Evolutionary conservation across 2,329 filamentous ascomycete species (phyloP).

Genomic region (Botrytis byssoidea): DNA sequence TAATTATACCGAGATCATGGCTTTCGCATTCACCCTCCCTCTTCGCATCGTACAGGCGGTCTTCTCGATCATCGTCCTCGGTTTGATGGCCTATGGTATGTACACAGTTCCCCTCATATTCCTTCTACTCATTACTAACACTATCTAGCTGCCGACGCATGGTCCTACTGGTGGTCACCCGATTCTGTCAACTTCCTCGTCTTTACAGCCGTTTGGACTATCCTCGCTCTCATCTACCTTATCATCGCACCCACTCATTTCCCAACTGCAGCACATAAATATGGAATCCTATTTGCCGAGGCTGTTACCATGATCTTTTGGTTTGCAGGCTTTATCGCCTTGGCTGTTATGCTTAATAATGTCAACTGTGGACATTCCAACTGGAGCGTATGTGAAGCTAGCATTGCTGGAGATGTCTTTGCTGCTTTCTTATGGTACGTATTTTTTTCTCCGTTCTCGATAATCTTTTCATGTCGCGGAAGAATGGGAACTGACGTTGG

Average conservation of each 20-base stretch:
- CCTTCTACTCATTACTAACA: constrained; percentile 9
- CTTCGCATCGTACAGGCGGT: constrained; percentile 66
- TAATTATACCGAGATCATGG: constrained; percentile 42
- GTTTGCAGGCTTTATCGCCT: constrained; percentile 81
- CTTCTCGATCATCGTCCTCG: constrained; percentile 72
- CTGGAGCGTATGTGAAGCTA: constrained; percentile 29
- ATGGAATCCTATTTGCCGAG: constrained; percentile 66
- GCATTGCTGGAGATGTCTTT: constrained; percentile 46
- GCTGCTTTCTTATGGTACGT: constrained; percentile 49
- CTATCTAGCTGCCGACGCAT: constrained; percentile 53
- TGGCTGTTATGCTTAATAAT: constrained; percentile 64
- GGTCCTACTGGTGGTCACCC: constrained; percentile 48
- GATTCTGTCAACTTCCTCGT: constrained; percentile 71
- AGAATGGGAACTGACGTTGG: neutral
- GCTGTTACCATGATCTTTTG: constrained; percentile 79
- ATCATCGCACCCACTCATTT: constrained; percentile 64
- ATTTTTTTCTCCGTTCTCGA: neutral
- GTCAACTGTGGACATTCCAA: constrained; percentile 51
- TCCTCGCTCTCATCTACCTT: constrained; percentile 70
- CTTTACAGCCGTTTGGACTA: constrained; percentile 75
- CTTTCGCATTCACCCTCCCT: constrained; percentile 49
- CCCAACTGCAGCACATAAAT: constrained; percentile 59
- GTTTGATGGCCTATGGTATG: constrained; percentile 69
- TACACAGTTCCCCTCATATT: neutral
- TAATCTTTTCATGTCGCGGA: no score